These are phyloP conservation scores for Hexamita inflata DNA, from an alignment of 208 protist species.

Conservation along the genomic window DNA sequence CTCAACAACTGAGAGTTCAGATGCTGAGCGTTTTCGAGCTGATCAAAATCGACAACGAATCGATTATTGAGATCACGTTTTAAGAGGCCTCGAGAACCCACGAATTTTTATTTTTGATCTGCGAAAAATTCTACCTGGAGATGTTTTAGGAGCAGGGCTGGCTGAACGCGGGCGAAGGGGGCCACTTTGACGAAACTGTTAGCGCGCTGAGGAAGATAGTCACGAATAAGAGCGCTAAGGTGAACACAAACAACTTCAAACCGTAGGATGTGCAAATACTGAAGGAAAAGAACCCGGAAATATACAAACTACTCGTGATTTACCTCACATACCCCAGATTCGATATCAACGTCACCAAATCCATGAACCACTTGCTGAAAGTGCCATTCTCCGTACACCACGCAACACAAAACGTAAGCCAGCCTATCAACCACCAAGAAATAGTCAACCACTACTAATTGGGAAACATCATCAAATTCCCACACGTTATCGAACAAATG, in stretches of 20 bases:
- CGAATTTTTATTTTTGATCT: not conserved
- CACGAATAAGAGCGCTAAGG: not conserved
- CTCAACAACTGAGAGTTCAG: not conserved
- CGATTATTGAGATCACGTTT: not conserved
- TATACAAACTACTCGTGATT: not conserved
- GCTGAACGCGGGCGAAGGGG: not conserved
- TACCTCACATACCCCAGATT: constrained; percentile 20
- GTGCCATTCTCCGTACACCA: constrained; percentile 23
- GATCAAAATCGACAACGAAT: constrained; percentile 1
- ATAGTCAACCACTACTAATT: no score
- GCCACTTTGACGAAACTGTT: not conserved
- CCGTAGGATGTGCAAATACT: not conserved
- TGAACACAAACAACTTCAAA: not conserved
- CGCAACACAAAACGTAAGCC: no score
- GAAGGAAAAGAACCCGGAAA: not conserved
- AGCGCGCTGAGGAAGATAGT: not conserved
- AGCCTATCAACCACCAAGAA: no score
- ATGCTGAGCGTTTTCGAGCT: not conserved
- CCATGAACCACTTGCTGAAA: constrained; percentile 24
- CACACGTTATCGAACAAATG: no score
- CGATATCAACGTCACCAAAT: constrained; percentile 10
- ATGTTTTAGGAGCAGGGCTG: constrained; percentile 14
- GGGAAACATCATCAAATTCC: no score
- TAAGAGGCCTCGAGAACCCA: not conserved
- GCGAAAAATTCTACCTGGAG: constrained; percentile 2